Evolutionary conservation across 139 green algal genomes (phyloP).

Genomic region (Chlamydomonas sphaeroides): DNA sequence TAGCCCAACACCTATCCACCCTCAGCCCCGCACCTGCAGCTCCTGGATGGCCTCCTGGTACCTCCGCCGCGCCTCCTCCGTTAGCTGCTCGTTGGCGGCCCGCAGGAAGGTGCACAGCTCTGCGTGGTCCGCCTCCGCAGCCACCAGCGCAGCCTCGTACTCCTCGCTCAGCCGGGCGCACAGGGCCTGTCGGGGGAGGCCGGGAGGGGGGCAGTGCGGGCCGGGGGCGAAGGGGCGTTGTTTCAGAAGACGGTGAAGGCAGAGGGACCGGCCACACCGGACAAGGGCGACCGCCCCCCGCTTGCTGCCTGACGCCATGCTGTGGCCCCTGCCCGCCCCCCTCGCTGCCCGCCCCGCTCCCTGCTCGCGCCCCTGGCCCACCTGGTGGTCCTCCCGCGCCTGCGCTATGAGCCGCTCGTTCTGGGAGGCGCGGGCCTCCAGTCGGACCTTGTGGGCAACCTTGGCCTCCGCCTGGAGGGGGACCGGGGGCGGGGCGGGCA

Average conservation of each 20-base stretch:
- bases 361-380: not conserved
- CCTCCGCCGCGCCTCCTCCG: conserved; percentile 45
- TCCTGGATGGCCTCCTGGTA: conserved; percentile 39
- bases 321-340: no score
- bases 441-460: conserved; percentile 23
- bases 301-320: no score
- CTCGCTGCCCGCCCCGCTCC: no score
- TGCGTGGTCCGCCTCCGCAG: conserved; percentile 43
- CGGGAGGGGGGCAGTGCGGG: not conserved
- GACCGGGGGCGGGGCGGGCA: not conserved
- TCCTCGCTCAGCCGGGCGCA: conserved; percentile 46
- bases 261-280: no score
- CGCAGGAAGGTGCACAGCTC: conserved; percentile 50
- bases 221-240: not conserved
- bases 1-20: not conserved
- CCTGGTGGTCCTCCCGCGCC: conserved; percentile 42
- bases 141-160: conserved; percentile 41
- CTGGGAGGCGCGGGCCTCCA: conserved; percentile 28
- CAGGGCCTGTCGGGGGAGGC: conserved; percentile 6
- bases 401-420: conserved; percentile 37
- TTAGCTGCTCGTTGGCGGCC: conserved; percentile 46
- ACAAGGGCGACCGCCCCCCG: no score
- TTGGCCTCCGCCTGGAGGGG: conserved; percentile 31
- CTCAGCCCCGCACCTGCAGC: conserved; percentile 23
- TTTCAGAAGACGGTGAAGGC: no score